A percentile compares a stretch with the other conserved stretches of the same genome.
These are phyloP conservation scores for Physcomitrellopsis africana DNA, from an alignment of 225 moss, liverwort and hornwort species.

Conservation along the genomic window DNA sequence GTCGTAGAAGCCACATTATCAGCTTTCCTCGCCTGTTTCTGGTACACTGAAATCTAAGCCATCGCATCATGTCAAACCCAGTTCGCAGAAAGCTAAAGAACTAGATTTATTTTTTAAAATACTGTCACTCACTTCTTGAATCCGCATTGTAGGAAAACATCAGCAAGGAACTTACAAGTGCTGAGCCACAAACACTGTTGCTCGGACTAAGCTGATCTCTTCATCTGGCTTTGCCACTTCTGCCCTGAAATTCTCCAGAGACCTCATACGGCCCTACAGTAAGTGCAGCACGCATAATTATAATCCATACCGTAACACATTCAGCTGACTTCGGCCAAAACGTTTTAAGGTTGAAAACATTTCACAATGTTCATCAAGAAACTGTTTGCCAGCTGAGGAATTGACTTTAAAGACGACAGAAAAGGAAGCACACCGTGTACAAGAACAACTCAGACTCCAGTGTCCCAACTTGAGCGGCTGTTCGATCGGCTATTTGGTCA, in stretches of 20 bases:
- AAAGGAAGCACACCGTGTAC: slow-evolving; percentile 50
- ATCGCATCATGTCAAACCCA: not conserved
- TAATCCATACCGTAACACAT: not conserved
- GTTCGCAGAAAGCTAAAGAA: not conserved
- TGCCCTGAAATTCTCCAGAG: slow-evolving; percentile 56
- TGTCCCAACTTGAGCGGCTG: slow-evolving; percentile 35
- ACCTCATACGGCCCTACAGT: slow-evolving; percentile 65
- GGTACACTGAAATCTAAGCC: not conserved
- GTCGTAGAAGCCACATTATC: not conserved
- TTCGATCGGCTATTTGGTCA: slow-evolving; percentile 28
- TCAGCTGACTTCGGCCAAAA: not conserved
- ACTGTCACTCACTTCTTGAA: not conserved
- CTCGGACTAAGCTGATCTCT: slow-evolving; percentile 61
- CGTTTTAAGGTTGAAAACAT: not conserved
- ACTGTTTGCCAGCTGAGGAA: not conserved
- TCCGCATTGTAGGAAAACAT: slow-evolving; percentile 4
- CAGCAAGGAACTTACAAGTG: slow-evolving; percentile 52
- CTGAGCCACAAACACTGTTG: slow-evolving; percentile 63
- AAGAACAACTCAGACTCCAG: slow-evolving; percentile 62
- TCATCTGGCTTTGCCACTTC: slow-evolving; percentile 65
- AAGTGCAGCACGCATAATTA: slow-evolving; percentile 5
- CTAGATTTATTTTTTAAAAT: not conserved
- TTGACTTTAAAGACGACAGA: not conserved
- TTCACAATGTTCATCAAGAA: not conserved
- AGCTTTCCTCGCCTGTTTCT: not conserved